Evolutionary conservation across 805 yeast species (phyloP).

Genomic region (Suhomyces emberorum): DNA sequence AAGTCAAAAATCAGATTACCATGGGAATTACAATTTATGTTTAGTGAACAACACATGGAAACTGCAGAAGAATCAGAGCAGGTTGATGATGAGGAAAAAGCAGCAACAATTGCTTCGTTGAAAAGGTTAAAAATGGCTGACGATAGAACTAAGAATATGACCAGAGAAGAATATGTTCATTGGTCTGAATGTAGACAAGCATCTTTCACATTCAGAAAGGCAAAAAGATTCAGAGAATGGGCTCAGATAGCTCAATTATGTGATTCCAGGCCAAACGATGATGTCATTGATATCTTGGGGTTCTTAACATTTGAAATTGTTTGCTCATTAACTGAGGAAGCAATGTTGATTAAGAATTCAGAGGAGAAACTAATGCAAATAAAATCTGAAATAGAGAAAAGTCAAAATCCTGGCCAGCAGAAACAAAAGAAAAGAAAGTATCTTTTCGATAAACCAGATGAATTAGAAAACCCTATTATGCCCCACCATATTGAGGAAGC

Average conservation of each 20-base stretch:
- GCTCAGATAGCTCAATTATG: constrained; percentile 80
- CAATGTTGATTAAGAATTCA: constrained; percentile 70
- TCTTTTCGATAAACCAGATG: constrained; percentile 86
- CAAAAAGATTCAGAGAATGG: constrained; percentile 96
- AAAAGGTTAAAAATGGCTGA: constrained; percentile 89
- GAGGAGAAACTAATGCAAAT: constrained; percentile 51
- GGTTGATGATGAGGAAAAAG: constrained; percentile 85
- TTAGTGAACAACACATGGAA: constrained; percentile 81
- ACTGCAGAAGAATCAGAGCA: constrained; percentile 56
- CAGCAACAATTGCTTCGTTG: constrained; percentile 83
- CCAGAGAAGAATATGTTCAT: constrained; percentile 95
- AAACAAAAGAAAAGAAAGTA: constrained; percentile 44
- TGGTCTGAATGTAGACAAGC: constrained; percentile 99
- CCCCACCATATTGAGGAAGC: constrained; percentile 87
- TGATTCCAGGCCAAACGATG: constrained; percentile 91
- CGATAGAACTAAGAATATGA: constrained; percentile 90
- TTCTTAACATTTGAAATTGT: constrained; percentile 95
- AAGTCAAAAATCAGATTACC: constrained; percentile 82
- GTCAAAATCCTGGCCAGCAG: constrained; percentile 26
- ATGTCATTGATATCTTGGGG: constrained; percentile 92
- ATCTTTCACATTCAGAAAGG: constrained; percentile 89
- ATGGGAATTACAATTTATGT: constrained; percentile 95
- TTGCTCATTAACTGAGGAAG: constrained; percentile 89
- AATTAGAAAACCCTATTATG: constrained; percentile 70
- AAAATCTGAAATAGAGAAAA: constrained; percentile 14